Evolutionary conservation across 257 asterid genomes (phyloP), one percentile per base, ranked within the genome.

Genomic region (Gardenia jasminoides): DNA sequence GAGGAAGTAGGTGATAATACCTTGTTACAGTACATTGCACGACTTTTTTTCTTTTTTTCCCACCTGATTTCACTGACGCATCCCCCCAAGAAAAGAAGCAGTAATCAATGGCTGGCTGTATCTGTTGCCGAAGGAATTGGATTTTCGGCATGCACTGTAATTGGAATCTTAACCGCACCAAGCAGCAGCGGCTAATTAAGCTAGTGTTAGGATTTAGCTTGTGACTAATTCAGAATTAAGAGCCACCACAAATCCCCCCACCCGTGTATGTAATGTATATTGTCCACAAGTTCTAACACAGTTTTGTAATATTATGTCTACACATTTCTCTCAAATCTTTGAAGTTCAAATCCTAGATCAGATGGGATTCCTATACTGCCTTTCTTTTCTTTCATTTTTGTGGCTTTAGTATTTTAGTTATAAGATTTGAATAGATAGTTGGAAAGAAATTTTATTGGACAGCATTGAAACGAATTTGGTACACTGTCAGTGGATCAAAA

Each of bases 201-300:
- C 47, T 48, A 83, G 54, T 76, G 78, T 54, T 83, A 86, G 85
- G 84, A 61, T 71, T 79, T 83, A 80, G 74, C 13, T 77, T 20
- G 80, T 54, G 81, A 81, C 82, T 65, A 65, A 79, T 67, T 76
- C 39, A 47, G 52, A 67, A 59, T 39, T 76, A 30, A 65, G 48
- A 39, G 6, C 72, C 8, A 19, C n/a, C 74, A 48, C 72, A 70
- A 33, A n/a, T 43, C 62, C 67, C 11, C 46, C 39, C 41, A n/a
- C 33, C 12, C 58, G 50, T 80, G 81, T 78, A 78, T 78, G 64
- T 78, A 67, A 80, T 84, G 85, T 84, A 84, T 68, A 84, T 78
- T 36, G 64, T 72, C 71, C 54, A 59, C 78, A 62, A 64, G 8
- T 46, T 74, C 69, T 77, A 74, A 78, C 80, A 78, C 73, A 81